Base-by-base conservation (phyloP, 2,329 filamentous ascomycete genomes). In the Albophoma yamanashiensis region DNA sequence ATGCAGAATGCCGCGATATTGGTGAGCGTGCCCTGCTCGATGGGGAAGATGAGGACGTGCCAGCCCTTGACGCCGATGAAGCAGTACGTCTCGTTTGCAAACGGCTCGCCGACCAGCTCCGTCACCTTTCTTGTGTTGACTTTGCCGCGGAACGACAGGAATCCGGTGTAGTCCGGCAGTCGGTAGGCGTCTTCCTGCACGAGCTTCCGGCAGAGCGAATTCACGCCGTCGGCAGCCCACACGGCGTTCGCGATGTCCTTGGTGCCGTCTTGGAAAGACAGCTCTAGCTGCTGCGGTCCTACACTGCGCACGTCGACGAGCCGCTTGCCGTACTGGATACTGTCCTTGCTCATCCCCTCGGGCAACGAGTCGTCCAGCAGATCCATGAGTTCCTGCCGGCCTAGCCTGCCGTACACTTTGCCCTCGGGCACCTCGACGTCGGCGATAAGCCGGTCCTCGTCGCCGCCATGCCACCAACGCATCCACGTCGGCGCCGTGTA, bases 381-480 rank as follows among this genome's bases (percentile, higher is more conserved):
- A 14, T 15, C 36, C 58, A 59, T 59, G 34, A 59, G 58, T 47
- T 59, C 58, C 27, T 52, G 47, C 25, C 58, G 31, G 25, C 58
- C 58, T 36, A 59, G 27, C 7, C 58, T 47, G 11, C 58, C 58
- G 36, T 36, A 59, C 1, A 55, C 36, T 34, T 55, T 53, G 27
- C 58, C 58, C 34, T 59, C 58, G 14, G 58, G 58, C 43, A 59
- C 58, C 58, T 59, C 36, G 27, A 59, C 58, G 25, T 59, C 40
- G 20, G 58, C 50, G 50, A 59, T 55, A 20, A 59, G 45, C 14
- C 58, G 45, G 25, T 59, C 58, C 58, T 59, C 47, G 45, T 20
- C 36, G 36, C 58, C 50, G 17, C 45, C 58, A 39, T 59, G 58
- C 58, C 58, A 59, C 45, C 43, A 53, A 3, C 58, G 58, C 58